phyloP scores from a whole-genome alignment of 2,329 filamentous ascomycete species.

The Chrysoporthe austroafricana region DNA sequence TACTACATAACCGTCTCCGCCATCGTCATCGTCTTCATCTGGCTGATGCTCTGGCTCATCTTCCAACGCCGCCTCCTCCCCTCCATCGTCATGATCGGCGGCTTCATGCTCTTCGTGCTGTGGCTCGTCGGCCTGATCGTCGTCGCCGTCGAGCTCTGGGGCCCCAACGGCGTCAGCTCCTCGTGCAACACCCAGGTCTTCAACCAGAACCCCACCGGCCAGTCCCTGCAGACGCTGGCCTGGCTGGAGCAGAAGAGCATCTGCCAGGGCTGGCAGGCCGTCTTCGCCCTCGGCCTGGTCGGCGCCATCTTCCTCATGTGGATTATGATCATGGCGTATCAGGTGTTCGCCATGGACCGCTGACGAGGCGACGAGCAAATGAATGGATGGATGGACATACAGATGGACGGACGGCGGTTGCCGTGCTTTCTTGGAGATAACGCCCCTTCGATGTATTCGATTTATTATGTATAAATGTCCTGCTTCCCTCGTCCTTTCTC shows the following conservation, averaged over 20 bases:
- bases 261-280: slow-evolving; percentile 67
- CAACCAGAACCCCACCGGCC: slow-evolving; percentile 52
- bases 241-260: slow-evolving; percentile 68
- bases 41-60: slow-evolving; percentile 66
- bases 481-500: neutral
- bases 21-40: slow-evolving; percentile 69
- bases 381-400: neutral
- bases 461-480: neutral
- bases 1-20: slow-evolving; percentile 64
- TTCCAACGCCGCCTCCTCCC: slow-evolving; percentile 63
- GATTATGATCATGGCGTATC: slow-evolving; percentile 71
- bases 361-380: slow-evolving; percentile 1
- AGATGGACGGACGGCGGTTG: too few species aligned
- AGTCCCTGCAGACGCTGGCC: slow-evolving; percentile 59
- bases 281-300: slow-evolving; percentile 65
- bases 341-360: slow-evolving; percentile 56
- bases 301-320: slow-evolving; percentile 66
- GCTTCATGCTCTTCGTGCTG: slow-evolving; percentile 68
- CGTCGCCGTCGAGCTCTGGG: slow-evolving; percentile 66
- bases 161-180: slow-evolving; percentile 57
- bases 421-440: neutral
- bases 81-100: slow-evolving; percentile 65
- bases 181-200: slow-evolving; percentile 65
- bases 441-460: neutral
- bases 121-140: slow-evolving; percentile 70